A percentile compares a stretch with the other conserved stretches of the same genome.
Evolutionary conservation across 352 stramenopile genomes (phyloP).

Genomic region (Globisporangium polare): DNA sequence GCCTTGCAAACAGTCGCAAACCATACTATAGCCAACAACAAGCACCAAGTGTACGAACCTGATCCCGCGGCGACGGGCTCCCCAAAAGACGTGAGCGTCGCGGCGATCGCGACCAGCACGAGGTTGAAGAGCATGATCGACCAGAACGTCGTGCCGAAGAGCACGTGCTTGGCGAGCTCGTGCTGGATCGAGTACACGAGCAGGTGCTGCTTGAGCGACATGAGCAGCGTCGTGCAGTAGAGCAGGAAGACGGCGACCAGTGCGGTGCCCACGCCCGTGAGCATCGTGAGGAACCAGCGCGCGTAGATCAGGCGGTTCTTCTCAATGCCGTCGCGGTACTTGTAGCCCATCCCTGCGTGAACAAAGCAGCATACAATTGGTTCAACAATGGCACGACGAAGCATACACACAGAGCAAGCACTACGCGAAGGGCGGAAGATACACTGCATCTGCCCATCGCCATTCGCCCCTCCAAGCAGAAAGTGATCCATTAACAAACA

Average conservation of each 20-base stretch:
- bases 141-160: constrained; percentile 76
- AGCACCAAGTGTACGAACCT: constrained; percentile 24
- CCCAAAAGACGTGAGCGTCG: constrained; percentile 62
- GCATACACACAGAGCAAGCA: too few relatives aligned
- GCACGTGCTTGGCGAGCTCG: constrained; percentile 50
- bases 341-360: constrained; percentile 60
- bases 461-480: background rate
- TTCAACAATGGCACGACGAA: too few relatives aligned
- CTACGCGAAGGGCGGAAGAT: background rate
- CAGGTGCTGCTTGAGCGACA: constrained; percentile 66
- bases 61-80: constrained; percentile 79
- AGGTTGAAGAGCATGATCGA: constrained; percentile 66
- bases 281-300: constrained; percentile 75
- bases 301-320: constrained; percentile 76
- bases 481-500: background rate
- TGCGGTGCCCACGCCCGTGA: constrained; percentile 71
- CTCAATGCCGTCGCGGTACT: constrained; percentile 78
- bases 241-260: constrained; percentile 77
- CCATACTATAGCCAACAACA: background rate
- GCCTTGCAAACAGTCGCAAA: background rate
- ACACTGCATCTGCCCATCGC: background rate
- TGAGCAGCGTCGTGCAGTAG: constrained; percentile 69
- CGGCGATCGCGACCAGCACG: constrained; percentile 67
- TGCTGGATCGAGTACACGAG: constrained; percentile 60
- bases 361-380: background rate